These are phyloP conservation scores for Panicum hallii DNA, from an alignment of 202 grass and related monocot species.

Conservation along the genomic window DNA sequence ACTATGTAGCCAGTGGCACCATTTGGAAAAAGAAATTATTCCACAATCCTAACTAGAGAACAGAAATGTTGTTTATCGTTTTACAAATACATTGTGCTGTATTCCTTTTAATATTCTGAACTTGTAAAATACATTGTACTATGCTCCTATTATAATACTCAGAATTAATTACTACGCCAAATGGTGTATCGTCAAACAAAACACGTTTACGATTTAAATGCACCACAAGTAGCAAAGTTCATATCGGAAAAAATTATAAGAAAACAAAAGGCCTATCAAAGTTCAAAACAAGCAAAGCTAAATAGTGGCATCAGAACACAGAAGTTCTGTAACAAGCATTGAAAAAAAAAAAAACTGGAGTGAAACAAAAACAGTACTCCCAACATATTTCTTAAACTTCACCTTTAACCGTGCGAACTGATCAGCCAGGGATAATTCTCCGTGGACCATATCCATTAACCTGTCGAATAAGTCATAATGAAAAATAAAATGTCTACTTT, in stretches of 20 bases:
- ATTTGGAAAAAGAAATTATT: background rate
- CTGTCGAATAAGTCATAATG: slow-evolving; percentile 54
- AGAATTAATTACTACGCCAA: background rate
- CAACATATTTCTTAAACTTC: slow-evolving; percentile 41
- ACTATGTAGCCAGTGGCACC: background rate
- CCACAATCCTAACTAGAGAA: slow-evolving; percentile 12
- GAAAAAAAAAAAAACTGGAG: background rate
- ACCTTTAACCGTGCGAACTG: slow-evolving; percentile 86
- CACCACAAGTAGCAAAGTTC: background rate
- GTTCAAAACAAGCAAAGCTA: slow-evolving; percentile 4
- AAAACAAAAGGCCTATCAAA: slow-evolving; percentile 13
- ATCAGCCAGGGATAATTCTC: slow-evolving; percentile 89
- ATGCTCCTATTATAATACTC: background rate
- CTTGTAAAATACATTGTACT: background rate
- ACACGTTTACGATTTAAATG: background rate
- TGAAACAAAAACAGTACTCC: slow-evolving; percentile 18
- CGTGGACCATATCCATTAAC: slow-evolving; percentile 95
- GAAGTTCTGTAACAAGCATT: background rate
- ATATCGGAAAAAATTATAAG: slow-evolving; percentile 6
- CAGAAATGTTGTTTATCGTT: slow-evolving; percentile 9
- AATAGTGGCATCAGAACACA: slow-evolving; percentile 10
- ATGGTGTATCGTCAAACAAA: background rate
- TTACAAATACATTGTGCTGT: background rate
- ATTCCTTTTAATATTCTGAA: background rate
- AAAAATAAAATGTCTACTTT: slow-evolving; percentile 52